Conservation (phyloP, 768 basidiomycete species). For the Tulasnella sp. region DNA sequence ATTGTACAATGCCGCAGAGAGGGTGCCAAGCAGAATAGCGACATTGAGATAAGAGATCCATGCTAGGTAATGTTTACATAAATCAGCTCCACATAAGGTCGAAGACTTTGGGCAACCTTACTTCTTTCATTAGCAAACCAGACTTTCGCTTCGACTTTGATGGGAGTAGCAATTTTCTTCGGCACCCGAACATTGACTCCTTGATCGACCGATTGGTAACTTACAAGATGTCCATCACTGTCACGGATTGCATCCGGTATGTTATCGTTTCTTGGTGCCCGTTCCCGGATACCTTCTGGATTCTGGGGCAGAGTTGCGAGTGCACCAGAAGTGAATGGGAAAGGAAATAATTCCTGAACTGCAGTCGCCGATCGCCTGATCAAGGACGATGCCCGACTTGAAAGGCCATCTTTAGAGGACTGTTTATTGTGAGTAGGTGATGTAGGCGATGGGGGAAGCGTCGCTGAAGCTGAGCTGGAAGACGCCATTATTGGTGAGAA, state of each 20-base stretch:
- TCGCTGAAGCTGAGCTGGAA: no score
- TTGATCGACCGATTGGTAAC: constrained; percentile 59
- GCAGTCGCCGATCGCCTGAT: constrained; percentile 51
- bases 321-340: constrained; percentile 60
- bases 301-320: constrained; percentile 37
- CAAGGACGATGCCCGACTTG: constrained; percentile 19
- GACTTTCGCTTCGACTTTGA: constrained; percentile 88
- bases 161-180: constrained; percentile 65
- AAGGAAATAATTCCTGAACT: constrained; percentile 38
- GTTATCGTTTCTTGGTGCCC: constrained; percentile 57
- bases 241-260: constrained; percentile 47
- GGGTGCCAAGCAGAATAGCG: constrained; percentile 67
- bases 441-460: no score
- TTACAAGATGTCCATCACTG: constrained; percentile 38
- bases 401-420: no score
- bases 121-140: constrained; percentile 97
- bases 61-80: constrained; percentile 33
- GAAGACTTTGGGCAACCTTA: constrained; percentile 27
- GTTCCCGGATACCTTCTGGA: constrained; percentile 26
- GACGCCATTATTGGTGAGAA: no score
- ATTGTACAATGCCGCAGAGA: constrained; percentile 82
- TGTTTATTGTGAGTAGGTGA: no score
- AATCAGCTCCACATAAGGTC: neutral
- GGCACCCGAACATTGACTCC: constrained; percentile 59
- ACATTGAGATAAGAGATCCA: constrained; percentile 91